These are phyloP conservation scores for Aspergillus neoniger DNA, from an alignment of 2,329 filamentous ascomycete species.

Conservation along the genomic window DNA sequence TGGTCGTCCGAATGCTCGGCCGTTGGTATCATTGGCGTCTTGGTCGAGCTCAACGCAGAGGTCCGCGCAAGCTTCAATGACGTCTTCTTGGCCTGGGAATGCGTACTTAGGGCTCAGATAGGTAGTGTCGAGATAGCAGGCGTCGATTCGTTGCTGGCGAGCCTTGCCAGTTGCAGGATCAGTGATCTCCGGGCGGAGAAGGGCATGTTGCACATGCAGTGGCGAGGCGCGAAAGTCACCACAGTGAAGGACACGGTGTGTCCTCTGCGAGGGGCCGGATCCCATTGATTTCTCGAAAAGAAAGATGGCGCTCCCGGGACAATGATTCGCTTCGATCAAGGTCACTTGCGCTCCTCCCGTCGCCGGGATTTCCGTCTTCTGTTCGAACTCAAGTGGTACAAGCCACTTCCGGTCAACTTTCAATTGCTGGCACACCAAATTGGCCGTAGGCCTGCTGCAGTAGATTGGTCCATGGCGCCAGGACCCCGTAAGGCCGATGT, in stretches of 20 bases:
- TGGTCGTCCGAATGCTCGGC: conserved; percentile 58
- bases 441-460: conserved; percentile 89
- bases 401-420: conserved; percentile 84
- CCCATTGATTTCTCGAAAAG: conserved; percentile 79
- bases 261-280: conserved; percentile 59
- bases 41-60: conserved; percentile 78
- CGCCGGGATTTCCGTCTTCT: conserved; percentile 73
- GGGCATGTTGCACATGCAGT: conserved; percentile 77
- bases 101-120: conserved; percentile 95
- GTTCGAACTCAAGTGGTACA: conserved; percentile 81
- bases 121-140: conserved; percentile 96
- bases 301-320: conserved; percentile 90
- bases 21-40: conserved; percentile 64
- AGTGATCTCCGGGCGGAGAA: conserved; percentile 72
- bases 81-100: conserved; percentile 84
- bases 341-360: conserved; percentile 84
- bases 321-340: conserved; percentile 96
- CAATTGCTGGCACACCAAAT: conserved; percentile 83
- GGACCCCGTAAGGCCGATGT: conserved; percentile 81
- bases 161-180: conserved; percentile 71
- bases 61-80: conserved; percentile 83
- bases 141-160: conserved; percentile 83
- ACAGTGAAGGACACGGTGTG: conserved; percentile 86
- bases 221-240: conserved; percentile 93
- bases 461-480: conserved; percentile 97